Evolutionary conservation across 2,329 filamentous ascomycete genomes (phyloP), one percentile per base, ranked within the genome.

Genomic region (Phialophora tarda): DNA sequence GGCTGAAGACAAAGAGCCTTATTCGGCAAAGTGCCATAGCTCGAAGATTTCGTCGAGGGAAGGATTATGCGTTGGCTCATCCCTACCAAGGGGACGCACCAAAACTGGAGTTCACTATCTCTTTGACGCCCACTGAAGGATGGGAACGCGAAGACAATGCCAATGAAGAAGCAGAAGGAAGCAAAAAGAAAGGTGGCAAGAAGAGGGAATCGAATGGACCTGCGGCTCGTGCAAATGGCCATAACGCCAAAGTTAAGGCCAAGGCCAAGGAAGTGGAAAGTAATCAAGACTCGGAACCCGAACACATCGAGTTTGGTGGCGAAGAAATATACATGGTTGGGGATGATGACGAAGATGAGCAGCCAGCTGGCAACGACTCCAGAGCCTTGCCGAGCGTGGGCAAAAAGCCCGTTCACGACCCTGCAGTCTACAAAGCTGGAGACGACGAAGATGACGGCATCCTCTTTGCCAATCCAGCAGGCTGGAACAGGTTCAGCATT

Each of bases 41-140:
- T 0, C 88, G 95, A 24, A 88, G 93, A 38, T 99, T 99, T 83
- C 88, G 95, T 8, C 88, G 88, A 56, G 92, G 95, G 5, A 80
- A 89, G 69, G 95, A 99, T 79, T 99, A 99, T 77, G 96, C 94
- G 2, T 86, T 99, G 23, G 95, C 95, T 1, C 97, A 91, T 23
- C 89, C 91, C 24, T 92, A 96, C 75, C 89, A 85, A 34, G 83
- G 86, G 30, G 84, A 86, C 59, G 65, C 92, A 73, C 86, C 92
- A 12, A 89, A 92, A 55, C 82, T 99, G 3, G 95, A 99, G 77
- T 85, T 97, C 60, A 96, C 92, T 64, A 83, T 99, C 2, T 89
- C 91, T 51, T 85, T 98, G 68, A 98, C 95, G 3, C 93, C 95
- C 0, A 93, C 89, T 0, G 78, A 82, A 3, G 94, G 93, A 4